phyloP scores from a whole-genome alignment of 805 yeast genomes.

The Schwanniomyces sp. region DNA sequence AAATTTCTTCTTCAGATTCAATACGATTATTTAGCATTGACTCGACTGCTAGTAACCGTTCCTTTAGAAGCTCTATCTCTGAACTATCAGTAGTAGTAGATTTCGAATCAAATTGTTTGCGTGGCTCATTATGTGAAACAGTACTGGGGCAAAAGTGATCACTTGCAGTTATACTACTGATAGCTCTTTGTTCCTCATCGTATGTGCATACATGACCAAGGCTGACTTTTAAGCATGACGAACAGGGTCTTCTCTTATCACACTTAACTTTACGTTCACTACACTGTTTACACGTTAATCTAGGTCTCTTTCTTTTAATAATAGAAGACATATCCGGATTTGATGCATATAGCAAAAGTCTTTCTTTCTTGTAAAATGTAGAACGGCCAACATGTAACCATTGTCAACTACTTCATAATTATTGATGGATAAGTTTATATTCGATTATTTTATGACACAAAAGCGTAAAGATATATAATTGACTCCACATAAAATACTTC shows the following conservation, averaged over 20 bases:
- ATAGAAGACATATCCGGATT: neutral
- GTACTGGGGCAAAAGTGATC: neutral
- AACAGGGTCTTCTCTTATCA: slow-evolving; percentile 51
- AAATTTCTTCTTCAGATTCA: neutral
- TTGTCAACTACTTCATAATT: too few relatives aligned
- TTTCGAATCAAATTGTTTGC: neutral
- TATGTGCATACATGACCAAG: slow-evolving; percentile 25
- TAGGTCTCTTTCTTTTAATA: neutral
- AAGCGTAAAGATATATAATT: too few relatives aligned
- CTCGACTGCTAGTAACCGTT: neutral
- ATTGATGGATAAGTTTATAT: too few relatives aligned
- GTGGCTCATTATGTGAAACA: neutral
- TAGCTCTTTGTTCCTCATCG: neutral
- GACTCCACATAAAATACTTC: too few relatives aligned
- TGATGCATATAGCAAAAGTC: too few relatives aligned
- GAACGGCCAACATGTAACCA: too few relatives aligned
- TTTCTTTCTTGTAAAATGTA: too few relatives aligned
- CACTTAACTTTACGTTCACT: slow-evolving; percentile 56
- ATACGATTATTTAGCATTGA: neutral
- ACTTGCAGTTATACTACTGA: neutral
- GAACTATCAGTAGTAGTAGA: neutral
- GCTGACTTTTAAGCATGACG: slow-evolving; percentile 39
- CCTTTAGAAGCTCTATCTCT: neutral
- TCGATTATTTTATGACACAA: too few relatives aligned
- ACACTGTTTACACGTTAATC: slow-evolving; percentile 55